phyloP scores from a whole-genome alignment of 345 rosid species.

The Trapa incisa region DNA sequence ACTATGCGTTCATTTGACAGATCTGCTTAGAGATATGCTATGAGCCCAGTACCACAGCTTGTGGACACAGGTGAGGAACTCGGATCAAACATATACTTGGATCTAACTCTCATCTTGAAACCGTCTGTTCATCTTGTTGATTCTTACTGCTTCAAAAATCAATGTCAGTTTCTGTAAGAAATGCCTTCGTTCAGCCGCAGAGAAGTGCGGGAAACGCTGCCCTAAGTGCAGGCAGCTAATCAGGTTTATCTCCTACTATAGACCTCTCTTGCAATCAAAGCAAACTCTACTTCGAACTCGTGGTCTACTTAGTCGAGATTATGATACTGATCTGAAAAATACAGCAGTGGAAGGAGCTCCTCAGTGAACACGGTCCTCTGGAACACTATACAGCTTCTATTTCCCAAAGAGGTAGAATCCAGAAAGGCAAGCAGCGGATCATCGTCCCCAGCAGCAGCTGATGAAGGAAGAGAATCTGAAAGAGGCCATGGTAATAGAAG shows the following conservation, averaged over 20 bases:
- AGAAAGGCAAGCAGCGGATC: constrained; percentile 33
- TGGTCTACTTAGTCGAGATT: neutral
- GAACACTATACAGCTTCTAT: constrained; percentile 94
- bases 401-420: constrained; percentile 75
- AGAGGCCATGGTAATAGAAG: constrained; percentile 10
- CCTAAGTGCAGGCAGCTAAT: constrained; percentile 89
- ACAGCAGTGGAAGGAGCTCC: constrained; percentile 78
- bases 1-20: constrained; percentile 25
- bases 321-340: constrained; percentile 1
- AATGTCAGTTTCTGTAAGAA: constrained; percentile 70
- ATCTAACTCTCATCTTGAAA: neutral
- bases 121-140: neutral
- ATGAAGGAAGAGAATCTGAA: constrained; percentile 14
- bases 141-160: neutral
- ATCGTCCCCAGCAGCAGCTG: constrained; percentile 13
- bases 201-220: constrained; percentile 86
- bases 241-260: constrained; percentile 22
- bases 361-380: constrained; percentile 86
- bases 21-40: constrained; percentile 87
- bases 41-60: constrained; percentile 90
- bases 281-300: no score
- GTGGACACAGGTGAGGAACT: constrained; percentile 68
- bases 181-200: constrained; percentile 70
- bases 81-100: neutral
- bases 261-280: neutral